Evolutionary conservation across 257 asterid species (phyloP).

Genomic region (Solanum neorickii): DNA sequence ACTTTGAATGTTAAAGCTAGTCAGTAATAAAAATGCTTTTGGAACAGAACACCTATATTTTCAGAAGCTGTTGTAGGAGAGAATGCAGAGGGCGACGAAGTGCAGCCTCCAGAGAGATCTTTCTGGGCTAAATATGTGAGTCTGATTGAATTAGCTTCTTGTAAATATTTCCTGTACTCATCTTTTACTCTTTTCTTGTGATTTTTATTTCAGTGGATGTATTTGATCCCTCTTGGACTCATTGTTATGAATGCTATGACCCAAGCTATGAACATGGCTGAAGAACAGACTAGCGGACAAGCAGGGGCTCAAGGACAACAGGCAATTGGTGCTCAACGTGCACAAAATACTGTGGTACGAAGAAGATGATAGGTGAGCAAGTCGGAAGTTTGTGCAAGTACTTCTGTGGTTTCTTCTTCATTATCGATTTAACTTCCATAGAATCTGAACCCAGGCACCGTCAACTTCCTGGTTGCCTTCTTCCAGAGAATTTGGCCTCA

Average conservation of each 20-base stretch:
- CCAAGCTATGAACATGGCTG: constrained; percentile 92
- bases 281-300: constrained; percentile 69
- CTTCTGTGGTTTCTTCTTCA: not conserved
- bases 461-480: not conserved
- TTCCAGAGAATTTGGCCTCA: not conserved
- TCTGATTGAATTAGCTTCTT: not conserved
- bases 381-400: not conserved
- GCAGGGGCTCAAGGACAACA: constrained; percentile 53
- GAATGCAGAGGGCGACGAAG: constrained; percentile 62
- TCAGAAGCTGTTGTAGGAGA: constrained; percentile 61
- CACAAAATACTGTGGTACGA: constrained; percentile 65
- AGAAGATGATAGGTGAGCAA: constrained; percentile 44
- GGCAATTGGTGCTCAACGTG: constrained; percentile 40
- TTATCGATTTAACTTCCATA: not conserved
- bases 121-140: constrained; percentile 99
- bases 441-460: not conserved
- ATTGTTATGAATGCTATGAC: constrained; percentile 88
- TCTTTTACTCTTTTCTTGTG: not conserved
- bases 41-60: constrained; percentile 75
- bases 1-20: not conserved
- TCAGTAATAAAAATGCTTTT: not conserved
- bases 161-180: not conserved
- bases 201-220: constrained; percentile 77
- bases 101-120: constrained; percentile 70
- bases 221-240: constrained; percentile 89